Evolutionary conservation across 495 filamentous ascomycete species (phyloP).

Genomic region (Aspergillus conjunctus): DNA sequence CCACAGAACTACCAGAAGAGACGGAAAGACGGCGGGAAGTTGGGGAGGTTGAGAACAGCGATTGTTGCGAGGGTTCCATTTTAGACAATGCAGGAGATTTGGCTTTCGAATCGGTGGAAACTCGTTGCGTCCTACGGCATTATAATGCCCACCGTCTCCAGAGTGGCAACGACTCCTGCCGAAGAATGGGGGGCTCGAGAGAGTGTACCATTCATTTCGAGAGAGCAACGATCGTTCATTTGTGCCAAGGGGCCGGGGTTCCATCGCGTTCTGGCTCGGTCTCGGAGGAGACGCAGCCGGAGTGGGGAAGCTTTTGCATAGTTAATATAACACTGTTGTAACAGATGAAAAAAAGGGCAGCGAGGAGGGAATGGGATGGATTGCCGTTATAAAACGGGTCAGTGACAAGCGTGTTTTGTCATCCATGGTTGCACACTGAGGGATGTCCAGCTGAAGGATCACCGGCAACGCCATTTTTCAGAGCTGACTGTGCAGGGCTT

Average conservation of each 20-base stretch:
- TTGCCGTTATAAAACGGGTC: slow-evolving; percentile 7
- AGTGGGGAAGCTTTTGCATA: slow-evolving; percentile 6
- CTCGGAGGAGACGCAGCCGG: slow-evolving; percentile 1
- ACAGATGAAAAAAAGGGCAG: not conserved
- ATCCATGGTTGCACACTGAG: not conserved
- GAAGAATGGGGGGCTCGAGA: not conserved
- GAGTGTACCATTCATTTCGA: not conserved
- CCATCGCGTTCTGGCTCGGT: not conserved
- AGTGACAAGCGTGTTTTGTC: slow-evolving; percentile 1
- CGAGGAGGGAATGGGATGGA: not conserved
- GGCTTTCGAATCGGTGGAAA: not conserved
- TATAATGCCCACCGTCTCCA: not conserved
- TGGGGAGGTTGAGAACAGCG: not conserved
- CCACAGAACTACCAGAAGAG: not conserved
- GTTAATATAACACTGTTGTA: not conserved
- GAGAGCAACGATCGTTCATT: not conserved
- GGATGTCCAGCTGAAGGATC: too few relatives aligned
- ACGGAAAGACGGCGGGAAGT: not conserved
- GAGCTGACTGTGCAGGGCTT: slow-evolving; percentile 7
- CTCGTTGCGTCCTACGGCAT: not conserved
- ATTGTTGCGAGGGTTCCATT: not conserved
- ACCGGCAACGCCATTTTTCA: too few relatives aligned
- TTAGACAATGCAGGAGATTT: not conserved
- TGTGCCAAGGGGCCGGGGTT: not conserved
- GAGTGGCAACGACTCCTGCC: not conserved